Base-by-base conservation (phyloP, 495 filamentous ascomycete genomes). In the Daldinia decipiens region DNA sequence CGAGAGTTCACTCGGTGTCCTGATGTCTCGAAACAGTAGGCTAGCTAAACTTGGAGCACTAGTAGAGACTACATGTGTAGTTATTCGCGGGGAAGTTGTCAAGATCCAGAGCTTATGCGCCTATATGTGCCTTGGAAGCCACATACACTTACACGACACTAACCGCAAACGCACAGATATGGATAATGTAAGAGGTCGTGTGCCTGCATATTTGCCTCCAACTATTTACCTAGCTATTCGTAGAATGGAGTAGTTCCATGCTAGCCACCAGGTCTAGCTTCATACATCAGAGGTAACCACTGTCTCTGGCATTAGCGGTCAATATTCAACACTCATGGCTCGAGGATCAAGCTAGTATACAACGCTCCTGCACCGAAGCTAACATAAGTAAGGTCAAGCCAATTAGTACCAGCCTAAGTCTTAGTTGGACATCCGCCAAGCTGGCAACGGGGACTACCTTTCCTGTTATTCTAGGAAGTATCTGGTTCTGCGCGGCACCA, bases 341-440 rank as follows among this genome's bases (percentile, higher is more conserved):
- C 43, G 3, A 9, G 43, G 17, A 7, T 19, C 17, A 4, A 24
- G 6, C 43, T 47, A 5, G 43, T 17, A 19, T 47, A 24, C 7
- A 47, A 0, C 17, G 3, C 1, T 21, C n/a, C 39, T 43, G 15
- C 17, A 47, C 11, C n/a, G n/a, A 3, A 8, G 21, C 4, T 11
- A 13, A 13, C 34, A 36, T 36, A 36, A 34, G 11, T 9, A 32
- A 36, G 34, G 12, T 36, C 34, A 36, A 36, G 12, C 34, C 34
- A 36, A 13, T 36, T 36, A 36, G 34, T 36, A 36, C 34, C 34
- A 9, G 12, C 4, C 12, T 13, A 3, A 36, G 11, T 36, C 11
- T 13, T 36, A 29, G 54, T 51, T 50, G 19, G 56, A 58, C 31
- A 60, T 59, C 32, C 27, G 70, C 50, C 65, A 67, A 72, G 60